A percentile compares a stretch with the other conserved stretches of the same genome.
Conservation (phyloP, 805 yeast species). For the Metschnikowia arizonensis region DNA sequence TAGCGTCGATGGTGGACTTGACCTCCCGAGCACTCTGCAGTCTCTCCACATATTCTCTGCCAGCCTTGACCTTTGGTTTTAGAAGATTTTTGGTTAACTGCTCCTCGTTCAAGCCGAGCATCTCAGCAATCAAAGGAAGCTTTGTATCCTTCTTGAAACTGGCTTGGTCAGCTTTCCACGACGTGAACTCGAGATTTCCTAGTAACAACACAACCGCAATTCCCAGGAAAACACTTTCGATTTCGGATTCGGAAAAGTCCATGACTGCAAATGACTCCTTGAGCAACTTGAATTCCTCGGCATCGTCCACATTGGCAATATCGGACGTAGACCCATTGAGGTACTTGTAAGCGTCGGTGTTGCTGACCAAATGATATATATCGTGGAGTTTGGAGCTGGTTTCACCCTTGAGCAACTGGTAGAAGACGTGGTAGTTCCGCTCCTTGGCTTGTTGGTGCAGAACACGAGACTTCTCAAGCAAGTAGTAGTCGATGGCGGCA, state of each 20-base stretch:
- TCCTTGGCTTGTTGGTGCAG: conserved; percentile 70
- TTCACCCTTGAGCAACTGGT: conserved; percentile 75
- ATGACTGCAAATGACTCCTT: conserved; percentile 65
- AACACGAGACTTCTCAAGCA: conserved; percentile 90
- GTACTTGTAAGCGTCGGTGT: conserved; percentile 46
- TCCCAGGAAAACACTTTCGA: conserved; percentile 54
- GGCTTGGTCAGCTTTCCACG: conserved; percentile 75
- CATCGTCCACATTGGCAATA: conserved; percentile 76
- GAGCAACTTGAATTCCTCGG: conserved; percentile 59
- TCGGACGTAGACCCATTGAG: conserved; percentile 50
- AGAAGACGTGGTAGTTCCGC: conserved; percentile 91
- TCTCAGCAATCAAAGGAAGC: conserved; percentile 48
- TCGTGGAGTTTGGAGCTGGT: conserved; percentile 43
- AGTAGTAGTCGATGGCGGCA: conserved; percentile 92
- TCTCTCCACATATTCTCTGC: conserved; percentile 78
- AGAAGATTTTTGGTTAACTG: conserved; percentile 57
- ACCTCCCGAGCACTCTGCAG: conserved; percentile 78
- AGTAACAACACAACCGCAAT: conserved; percentile 76
- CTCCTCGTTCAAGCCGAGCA: conserved; percentile 59
- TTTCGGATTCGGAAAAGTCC: conserved; percentile 59
- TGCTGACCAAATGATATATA: conserved; percentile 38
- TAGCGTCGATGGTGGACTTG: conserved; percentile 74
- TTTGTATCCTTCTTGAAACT: conserved; percentile 48
- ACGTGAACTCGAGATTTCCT: conserved; percentile 76
- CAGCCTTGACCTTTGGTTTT: conserved; percentile 85